Evolutionary conservation across 352 stramenopile genomes (phyloP).

Genomic region (Pythium plurisporium): DNA sequence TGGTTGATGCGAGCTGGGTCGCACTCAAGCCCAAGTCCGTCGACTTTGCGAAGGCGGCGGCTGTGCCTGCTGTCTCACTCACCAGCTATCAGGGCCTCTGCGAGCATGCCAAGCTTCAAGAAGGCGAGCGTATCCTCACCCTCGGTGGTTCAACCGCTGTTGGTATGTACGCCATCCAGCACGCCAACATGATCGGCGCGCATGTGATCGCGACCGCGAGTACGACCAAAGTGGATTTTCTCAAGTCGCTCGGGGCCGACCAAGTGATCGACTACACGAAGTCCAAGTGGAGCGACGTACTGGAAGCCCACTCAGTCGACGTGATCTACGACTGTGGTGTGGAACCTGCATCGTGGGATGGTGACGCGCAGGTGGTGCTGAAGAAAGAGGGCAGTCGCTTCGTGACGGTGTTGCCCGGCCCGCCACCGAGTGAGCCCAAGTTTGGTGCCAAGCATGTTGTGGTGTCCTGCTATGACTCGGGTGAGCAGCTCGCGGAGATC

Average conservation of each 20-base stretch:
- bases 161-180: conserved; percentile 37
- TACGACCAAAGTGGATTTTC: conserved; percentile 25
- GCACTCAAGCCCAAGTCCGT: conserved; percentile 36
- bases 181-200: conserved; percentile 27
- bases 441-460: conserved; percentile 36
- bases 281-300: conserved; percentile 29
- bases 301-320: conserved; percentile 15
- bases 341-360: conserved; percentile 27
- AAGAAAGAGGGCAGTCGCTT: conserved; percentile 32
- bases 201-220: conserved; percentile 28
- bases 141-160: conserved; percentile 33
- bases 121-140: conserved; percentile 35
- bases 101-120: conserved; percentile 30
- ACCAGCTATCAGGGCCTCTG: conserved; percentile 34
- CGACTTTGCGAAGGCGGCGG: conserved; percentile 36
- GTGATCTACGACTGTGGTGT: conserved; percentile 20
- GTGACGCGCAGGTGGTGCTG: conserved; percentile 29
- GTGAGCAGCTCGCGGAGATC: conserved; percentile 30
- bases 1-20: conserved; percentile 25
- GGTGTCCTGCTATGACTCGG: conserved; percentile 12
- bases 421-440: conserved; percentile 33
- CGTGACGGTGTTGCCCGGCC: conserved; percentile 25
- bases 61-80: conserved; percentile 23
- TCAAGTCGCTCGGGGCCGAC: conserved; percentile 33
- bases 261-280: conserved; percentile 40